These are phyloP conservation scores for Proliferodiscus dingleyae DNA, from an alignment of 2,329 filamentous ascomycete genomes.

Conservation along the genomic window DNA sequence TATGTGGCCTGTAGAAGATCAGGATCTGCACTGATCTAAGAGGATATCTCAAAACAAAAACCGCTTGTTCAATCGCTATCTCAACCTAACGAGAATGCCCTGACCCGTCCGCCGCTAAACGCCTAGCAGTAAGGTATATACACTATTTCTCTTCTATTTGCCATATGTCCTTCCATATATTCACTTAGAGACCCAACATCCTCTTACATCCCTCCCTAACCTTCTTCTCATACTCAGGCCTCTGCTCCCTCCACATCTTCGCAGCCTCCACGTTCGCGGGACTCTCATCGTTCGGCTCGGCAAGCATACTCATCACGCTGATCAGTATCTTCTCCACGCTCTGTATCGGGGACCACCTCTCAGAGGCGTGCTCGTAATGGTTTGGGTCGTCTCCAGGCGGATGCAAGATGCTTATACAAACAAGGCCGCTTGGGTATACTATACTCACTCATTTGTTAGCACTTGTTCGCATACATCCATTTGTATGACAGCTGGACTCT, in stretches of 20 bases:
- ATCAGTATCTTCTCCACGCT: constrained; percentile 97
- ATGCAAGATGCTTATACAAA: constrained; percentile 98
- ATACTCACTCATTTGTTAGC: too few relatives aligned
- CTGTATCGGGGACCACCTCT: constrained; percentile 95
- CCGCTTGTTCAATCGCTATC: too few relatives aligned
- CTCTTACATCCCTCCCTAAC: constrained; percentile 78
- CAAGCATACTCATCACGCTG: constrained; percentile 96
- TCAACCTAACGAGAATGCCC: too few relatives aligned
- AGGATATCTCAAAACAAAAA: too few relatives aligned
- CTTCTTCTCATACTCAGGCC: constrained; percentile 77
- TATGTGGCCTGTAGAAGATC: too few relatives aligned
- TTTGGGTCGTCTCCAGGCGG: constrained; percentile 95
- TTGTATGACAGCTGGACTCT: too few relatives aligned
- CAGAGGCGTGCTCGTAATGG: constrained; percentile 93
- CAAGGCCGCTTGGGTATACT: constrained; percentile 89
- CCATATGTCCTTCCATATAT: not conserved
- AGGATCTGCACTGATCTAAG: too few relatives aligned
- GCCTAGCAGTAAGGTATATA: not conserved
- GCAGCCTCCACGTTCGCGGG: constrained; percentile 95
- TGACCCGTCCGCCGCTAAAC: too few relatives aligned
- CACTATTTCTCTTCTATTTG: not conserved
- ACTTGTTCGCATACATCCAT: too few relatives aligned
- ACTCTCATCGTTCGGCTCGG: constrained; percentile 94
- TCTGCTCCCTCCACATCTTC: constrained; percentile 88
- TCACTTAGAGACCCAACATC: constrained; percentile 64